Base-by-base conservation (phyloP, 768 basidiomycete species). In the Boletus rufocinnamomeus region DNA sequence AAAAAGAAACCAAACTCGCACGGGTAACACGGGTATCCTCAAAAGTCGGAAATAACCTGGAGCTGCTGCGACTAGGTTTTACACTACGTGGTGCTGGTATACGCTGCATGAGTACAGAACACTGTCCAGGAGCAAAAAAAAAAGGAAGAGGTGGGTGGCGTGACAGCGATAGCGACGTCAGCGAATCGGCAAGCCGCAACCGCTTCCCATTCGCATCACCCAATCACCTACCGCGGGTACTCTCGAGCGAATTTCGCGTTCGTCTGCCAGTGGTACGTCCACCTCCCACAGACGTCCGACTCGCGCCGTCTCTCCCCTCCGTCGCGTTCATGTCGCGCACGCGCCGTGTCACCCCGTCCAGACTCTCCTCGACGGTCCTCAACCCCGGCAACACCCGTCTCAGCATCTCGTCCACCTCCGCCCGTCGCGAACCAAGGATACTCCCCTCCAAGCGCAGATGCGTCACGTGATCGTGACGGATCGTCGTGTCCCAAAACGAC, bases 291-390 rank as follows among this genome's bases (percentile, higher is more conserved):
- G 17, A 25, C 17, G 21, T 17, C 32, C 41, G 34, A 46, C 4
- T 43, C 32, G 17, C 37, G 6, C 17, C 25, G 2, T 40, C n/a
- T 10, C 3, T 28, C 28, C 11, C 34, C 30, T 25, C 47, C 37
- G n/a, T 27, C 17, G 13, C 44, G 2, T n/a, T 34, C 35, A 69
- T 35, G 4, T 57, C 41, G 9, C 67, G 67, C 58, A 66, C 56
- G 9, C 46, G 43, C 34, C 54, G n/a, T n/a, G 40, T 41, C 47
- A 58, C 28, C 35, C 67, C 62, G 8, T 64, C 52, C 48, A 58
- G 4, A 21, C 60, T 58, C 65, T 69, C 67, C 58, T 69, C 67
- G 32, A 69, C 45, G 4, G 67, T 67, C 50, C 4, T 52, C 60
- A 68, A 25, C 23, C 58, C 47, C 44, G 67, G 68, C n/a, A 69